Evolutionary conservation across 805 yeast genomes (phyloP).

Genomic region (Wickerhamomyces canadensis): DNA sequence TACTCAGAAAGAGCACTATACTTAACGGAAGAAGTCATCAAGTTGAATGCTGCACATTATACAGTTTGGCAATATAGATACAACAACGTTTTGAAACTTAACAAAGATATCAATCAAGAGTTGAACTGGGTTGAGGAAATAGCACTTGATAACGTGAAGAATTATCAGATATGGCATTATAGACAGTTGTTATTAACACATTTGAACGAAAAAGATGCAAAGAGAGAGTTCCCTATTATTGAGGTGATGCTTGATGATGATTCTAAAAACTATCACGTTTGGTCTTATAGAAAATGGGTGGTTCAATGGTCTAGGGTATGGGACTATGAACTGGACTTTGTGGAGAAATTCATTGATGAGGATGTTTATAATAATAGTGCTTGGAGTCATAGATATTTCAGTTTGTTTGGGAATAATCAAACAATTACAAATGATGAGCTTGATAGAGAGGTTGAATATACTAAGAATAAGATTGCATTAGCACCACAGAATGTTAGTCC

Average conservation of each 20-base stretch:
- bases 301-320: conserved; percentile 50
- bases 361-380: conserved; percentile 90
- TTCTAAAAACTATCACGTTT: conserved; percentile 89
- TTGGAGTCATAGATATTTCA: conserved; percentile 81
- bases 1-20: conserved; percentile 65
- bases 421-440: conserved; percentile 17
- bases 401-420: conserved; percentile 28
- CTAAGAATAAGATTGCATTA: conserved; percentile 39
- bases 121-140: conserved; percentile 74
- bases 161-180: conserved; percentile 97
- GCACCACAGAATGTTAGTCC: conserved; percentile 81
- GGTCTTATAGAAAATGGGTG: conserved; percentile 90
- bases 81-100: conserved; percentile 39
- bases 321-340: conserved; percentile 46
- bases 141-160: conserved; percentile 75
- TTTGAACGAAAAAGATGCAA: conserved; percentile 31
- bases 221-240: conserved; percentile 61
- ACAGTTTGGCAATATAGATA: conserved; percentile 79
- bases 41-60: conserved; percentile 80
- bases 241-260: conserved; percentile 71
- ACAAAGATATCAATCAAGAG: conserved; percentile 41
- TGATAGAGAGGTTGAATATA: conserved; percentile 48
- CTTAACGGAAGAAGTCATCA: conserved; percentile 59
- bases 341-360: conserved; percentile 38
- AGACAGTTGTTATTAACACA: conserved; percentile 57